Base-by-base conservation (phyloP, 2,329 filamentous ascomycete species). In the Apiospora malaysiana region DNA sequence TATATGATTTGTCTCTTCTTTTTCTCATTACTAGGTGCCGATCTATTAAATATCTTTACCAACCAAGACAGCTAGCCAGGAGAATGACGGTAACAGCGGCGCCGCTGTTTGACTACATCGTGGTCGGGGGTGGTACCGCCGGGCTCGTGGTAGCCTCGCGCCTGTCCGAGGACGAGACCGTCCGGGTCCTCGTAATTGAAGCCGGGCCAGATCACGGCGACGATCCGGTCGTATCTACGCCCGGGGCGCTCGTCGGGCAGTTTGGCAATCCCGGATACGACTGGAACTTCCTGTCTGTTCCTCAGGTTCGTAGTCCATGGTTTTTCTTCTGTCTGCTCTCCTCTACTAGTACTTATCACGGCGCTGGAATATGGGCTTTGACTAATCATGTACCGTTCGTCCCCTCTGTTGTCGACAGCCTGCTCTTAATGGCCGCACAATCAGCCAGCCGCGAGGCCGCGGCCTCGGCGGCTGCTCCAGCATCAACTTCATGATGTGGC, bases 71-170 rank as follows among this genome's bases (percentile, higher is more conserved):
- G 8, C 21, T 40, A 18, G 27, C 27, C 59, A 56, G 6, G 10
- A 56, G 6, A 14, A 56, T 56, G 49, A 27, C 59, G 32, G 12
- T 9, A 42, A 43, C n/a, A n/a, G 5, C 59, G 7, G 4, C 63
- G 23, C 21, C 63, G 14, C 7, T 16, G 21, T 66, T 23, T 78
- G 84, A 87, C 76, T 86, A 84, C 75, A 76, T 86, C 71, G 79
- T 87, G 68, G 83, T 85, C n/a, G 84, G 85, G 43, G 85, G 84
- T n/a, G 85, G 85, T 21, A 86, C 85, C 2, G 81, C 84, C 27
- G 85, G 85, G n/a, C 82, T 85, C 69, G 82, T 84, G 1, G 79
- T 86, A 70, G 85, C 84, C 21, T 80, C 79, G 69, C 81, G 85
- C 49, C 79, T 86, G 18, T 80, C 76, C 42, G 81, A 83, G 71